phyloP scores from a whole-genome alignment of 2,329 filamentous ascomycete genomes.

The Fusarium nematophilum region DNA sequence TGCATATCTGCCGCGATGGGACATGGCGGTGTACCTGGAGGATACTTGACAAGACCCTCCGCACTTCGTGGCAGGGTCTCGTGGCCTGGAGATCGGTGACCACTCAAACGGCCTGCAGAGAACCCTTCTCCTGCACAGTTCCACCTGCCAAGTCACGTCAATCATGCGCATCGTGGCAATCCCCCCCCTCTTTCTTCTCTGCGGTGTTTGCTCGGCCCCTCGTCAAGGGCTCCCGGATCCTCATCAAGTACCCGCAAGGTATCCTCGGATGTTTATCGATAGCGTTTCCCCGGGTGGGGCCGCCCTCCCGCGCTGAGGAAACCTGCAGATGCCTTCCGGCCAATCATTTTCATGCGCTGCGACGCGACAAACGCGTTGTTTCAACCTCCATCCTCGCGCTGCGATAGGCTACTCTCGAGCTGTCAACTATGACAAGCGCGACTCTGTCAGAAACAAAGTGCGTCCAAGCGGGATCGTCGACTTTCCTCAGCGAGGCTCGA shows the following conservation, averaged over 20 bases:
- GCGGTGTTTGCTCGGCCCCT: constrained; percentile 12
- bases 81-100: constrained; percentile 26
- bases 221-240: constrained; percentile 23
- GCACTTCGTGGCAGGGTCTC: constrained; percentile 15
- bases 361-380: constrained; percentile 43
- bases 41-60: constrained; percentile 25
- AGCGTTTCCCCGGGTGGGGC: constrained; percentile 39
- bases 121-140: constrained; percentile 26
- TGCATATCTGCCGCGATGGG: constrained; percentile 30
- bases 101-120: constrained; percentile 37
- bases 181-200: not conserved
- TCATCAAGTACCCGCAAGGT: constrained; percentile 23
- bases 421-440: constrained; percentile 10
- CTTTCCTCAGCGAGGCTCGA: not conserved
- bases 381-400: constrained; percentile 28
- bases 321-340: constrained; percentile 34
- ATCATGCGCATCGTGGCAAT: too few relatives aligned
- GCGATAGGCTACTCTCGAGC: constrained; percentile 22
- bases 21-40: constrained; percentile 29
- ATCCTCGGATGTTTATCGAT: constrained; percentile 43
- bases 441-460: constrained; percentile 1
- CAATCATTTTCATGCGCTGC: constrained; percentile 36
- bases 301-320: constrained; percentile 22
- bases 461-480: not conserved
- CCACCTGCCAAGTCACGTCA: too few relatives aligned